Base-by-base conservation (phyloP, 805 yeast species). In the Yarrowia alimentaria region DNA sequence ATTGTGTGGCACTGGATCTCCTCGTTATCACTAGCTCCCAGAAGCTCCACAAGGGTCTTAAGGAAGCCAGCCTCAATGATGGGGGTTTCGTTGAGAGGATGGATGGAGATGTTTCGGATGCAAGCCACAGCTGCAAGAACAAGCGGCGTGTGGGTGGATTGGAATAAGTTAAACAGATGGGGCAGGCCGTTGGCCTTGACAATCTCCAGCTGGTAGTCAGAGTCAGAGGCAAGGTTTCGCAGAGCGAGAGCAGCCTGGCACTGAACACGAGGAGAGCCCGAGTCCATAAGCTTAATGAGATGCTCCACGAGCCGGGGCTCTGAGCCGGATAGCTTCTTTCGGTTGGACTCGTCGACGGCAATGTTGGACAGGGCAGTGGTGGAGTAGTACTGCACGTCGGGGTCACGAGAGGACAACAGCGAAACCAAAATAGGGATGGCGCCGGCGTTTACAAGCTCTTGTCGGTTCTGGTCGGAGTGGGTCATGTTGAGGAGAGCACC, bases 1-100 rank as follows among this genome's bases (percentile, higher is more conserved):
- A 93, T 96, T 2, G 98, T 94, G 69, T 93, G 99, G 66, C 99
- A 93, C 71, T 91, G 96, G 57, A 93, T 91, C 70, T 93, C 99
- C 66, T 91, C 96, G 58, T 86, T 85, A 61, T 87, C 95, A 47
- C 80, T 78, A 66, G 83, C 86, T 35, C 62, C 65, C 58, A 93
- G 79, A 55, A 93, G 73, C 8, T 81, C 77, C 13, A 93, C 96
- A 59, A 93, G 76, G 8, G 99, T 98, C 61, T 83, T 81, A 61
- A 93, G 75, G 70, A 93, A 93, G 1, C 99, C 99, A 5, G 98
- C 96, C 57, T 93, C 97, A 52, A 93, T 93, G 40, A 93, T 93
- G 53, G 93, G 74, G 12, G 94, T 91, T 72, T 93, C 99, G 66
- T 93, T 93, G 67, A 86, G 76, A 24, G 99, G 97, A 64, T 93